These are phyloP conservation scores for Pachyrhizus erosus DNA, from an alignment of 306 rosid species.

Conservation along the genomic window DNA sequence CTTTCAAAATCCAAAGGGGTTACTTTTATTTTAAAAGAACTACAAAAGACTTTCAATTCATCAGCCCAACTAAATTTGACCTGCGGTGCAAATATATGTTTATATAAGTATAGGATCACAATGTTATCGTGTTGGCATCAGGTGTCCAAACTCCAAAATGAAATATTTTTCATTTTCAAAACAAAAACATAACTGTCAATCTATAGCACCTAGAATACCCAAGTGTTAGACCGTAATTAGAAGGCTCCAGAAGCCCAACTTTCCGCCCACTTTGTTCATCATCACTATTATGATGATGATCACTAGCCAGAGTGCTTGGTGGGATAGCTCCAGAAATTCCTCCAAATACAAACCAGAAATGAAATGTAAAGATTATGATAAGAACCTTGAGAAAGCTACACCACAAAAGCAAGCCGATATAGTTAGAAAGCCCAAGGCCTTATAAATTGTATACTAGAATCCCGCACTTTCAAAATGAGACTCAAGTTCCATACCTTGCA, in stretches of 20 bases:
- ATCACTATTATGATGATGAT: neutral
- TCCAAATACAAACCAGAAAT: conserved; percentile 10
- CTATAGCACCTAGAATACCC: neutral
- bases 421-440: neutral
- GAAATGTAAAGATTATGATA: neutral
- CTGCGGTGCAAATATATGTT: conserved; percentile 8
- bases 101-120: neutral
- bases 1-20: conserved; percentile 2
- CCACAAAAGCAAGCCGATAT: neutral
- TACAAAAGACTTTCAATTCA: conserved; percentile 17
- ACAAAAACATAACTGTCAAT: conserved; percentile 2
- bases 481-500: neutral
- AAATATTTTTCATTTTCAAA: conserved; percentile 31
- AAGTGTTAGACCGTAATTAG: neutral
- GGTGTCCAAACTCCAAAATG: conserved; percentile 26
- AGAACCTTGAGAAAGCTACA: neutral
- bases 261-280: conserved; percentile 26
- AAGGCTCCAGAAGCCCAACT: conserved; percentile 11
- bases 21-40: neutral
- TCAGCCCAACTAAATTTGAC: neutral
- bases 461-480: neutral
- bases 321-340: neutral
- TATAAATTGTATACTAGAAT: neutral
- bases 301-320: neutral
- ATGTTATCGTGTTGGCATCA: neutral